Base-by-base conservation (phyloP, 305 asterid species). In the Fraxinus sp. region DNA sequence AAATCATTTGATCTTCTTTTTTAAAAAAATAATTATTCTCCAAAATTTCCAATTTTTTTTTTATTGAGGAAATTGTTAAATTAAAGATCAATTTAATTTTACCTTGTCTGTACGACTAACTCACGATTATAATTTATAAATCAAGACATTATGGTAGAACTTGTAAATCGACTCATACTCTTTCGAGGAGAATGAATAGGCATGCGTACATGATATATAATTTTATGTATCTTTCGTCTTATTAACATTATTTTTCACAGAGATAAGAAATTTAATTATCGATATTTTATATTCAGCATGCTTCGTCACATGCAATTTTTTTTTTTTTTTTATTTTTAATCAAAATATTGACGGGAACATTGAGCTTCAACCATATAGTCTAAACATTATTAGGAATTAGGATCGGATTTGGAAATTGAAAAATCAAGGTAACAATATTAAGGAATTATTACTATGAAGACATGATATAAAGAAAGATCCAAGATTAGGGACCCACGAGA, bases 381-480 rank as follows among this genome's bases (percentile, higher is more conserved):
- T 55, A 55, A 55, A 55, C 9, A 55, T 55, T n/a, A 55, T 26
- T 26, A 26, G 1, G 20, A 55, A 5, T 5, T 55, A n/a, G 24
- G 66, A 5, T 55, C 18, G 66, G 26, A n/a, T 55, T 55, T 55
- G 66, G 24, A 55, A 55, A 86, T 85, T 82, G 86, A 49, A 86
- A 30, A 81, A 77, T 81, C 76, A 82, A 52, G 22, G 80, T 20
- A 73, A 66, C 82, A 79, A 86, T 82, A 83, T 86, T 44, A 7
- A 8, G 90, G 78, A 90, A 85, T 86, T 79, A 85, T 82, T 26
- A 81, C 24, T 81, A 86, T 79, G 76, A 85, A 62, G 90, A 89
- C 92, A 88, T 88, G 81, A 88, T 86, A 88, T 84, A 78, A 83
- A 86, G 81, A 83, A 83, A 82, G 89, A 87, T 81, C 18, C 85